Evolutionary conservation across 306 rosid species (phyloP).

Genomic region (Dicorynia guianensis): DNA sequence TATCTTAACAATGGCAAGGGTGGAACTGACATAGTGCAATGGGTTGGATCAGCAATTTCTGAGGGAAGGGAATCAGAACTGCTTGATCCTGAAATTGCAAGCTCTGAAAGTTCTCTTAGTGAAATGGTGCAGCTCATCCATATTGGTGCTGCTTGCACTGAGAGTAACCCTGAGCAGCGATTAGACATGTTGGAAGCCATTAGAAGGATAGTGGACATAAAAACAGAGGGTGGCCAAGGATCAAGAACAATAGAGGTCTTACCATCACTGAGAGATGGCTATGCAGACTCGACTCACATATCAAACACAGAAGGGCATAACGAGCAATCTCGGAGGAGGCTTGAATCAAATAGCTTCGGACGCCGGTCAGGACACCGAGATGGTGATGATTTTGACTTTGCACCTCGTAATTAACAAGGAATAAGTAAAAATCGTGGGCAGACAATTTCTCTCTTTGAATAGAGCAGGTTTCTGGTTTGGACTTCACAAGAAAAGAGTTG

Average conservation of each 20-base stretch:
- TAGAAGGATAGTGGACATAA: constrained; percentile 65
- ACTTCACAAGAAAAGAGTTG: constrained; percentile 5
- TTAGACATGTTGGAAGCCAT: constrained; percentile 58
- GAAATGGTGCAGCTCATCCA: constrained; percentile 65
- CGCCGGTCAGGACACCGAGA: constrained; percentile 30
- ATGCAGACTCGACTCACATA: constrained; percentile 37
- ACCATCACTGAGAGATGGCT: constrained; percentile 52
- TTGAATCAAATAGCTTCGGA: constrained; percentile 34
- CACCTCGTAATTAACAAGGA: constrained; percentile 31
- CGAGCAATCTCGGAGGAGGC: constrained; percentile 32
- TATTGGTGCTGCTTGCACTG: constrained; percentile 71
- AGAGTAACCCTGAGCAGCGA: constrained; percentile 53
- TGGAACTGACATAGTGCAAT: constrained; percentile 70
- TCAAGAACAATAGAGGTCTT: constrained; percentile 46
- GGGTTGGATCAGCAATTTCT: constrained; percentile 62
- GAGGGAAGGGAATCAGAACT: constrained; percentile 69
- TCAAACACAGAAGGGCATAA: constrained; percentile 35
- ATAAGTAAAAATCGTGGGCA: background rate
- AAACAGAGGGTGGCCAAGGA: constrained; percentile 15
- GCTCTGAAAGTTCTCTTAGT: constrained; percentile 15
- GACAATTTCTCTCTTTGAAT: background rate
- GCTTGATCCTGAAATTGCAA: constrained; percentile 70
- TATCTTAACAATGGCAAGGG: constrained; percentile 68
- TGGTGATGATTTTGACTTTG: constrained; percentile 37
- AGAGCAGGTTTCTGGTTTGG: constrained; percentile 14